Conservation (phyloP, 768 basidiomycete species). For the Sporobolomyces pararoseus region DNA sequence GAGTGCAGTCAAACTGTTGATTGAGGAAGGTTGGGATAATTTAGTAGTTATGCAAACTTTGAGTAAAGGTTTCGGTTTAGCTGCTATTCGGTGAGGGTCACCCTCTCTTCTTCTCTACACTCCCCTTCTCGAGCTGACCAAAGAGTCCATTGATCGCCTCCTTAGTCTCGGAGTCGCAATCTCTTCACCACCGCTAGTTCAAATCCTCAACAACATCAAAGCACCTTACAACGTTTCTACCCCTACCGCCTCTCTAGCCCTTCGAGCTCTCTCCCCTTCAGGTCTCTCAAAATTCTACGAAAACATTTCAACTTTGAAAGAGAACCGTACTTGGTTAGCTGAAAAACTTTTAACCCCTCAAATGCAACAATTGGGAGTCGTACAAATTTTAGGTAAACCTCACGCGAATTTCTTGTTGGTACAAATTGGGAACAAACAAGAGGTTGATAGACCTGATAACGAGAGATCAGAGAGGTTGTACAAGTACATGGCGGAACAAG, state of each 20-base stretch:
- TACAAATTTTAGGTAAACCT: slow-evolving; percentile 68
- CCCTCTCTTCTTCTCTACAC: too few species aligned
- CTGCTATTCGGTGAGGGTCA: slow-evolving; percentile 88
- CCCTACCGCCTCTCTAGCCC: slow-evolving; percentile 77
- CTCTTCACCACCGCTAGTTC: slow-evolving; percentile 83
- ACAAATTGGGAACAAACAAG: slow-evolving; percentile 56
- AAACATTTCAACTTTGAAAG: slow-evolving; percentile 59
- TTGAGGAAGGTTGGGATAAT: slow-evolving; percentile 73
- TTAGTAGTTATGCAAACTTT: slow-evolving; percentile 93
- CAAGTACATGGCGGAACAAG: slow-evolving; percentile 64
- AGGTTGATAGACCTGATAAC: slow-evolving; percentile 59
- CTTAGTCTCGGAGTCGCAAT: slow-evolving; percentile 80
- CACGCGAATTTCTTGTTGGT: slow-evolving; percentile 87
- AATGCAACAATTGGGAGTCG: slow-evolving; percentile 48
- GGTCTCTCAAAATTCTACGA: slow-evolving; percentile 61
- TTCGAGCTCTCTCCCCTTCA: slow-evolving; percentile 66
- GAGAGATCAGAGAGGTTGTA: slow-evolving; percentile 65
- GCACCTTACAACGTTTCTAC: slow-evolving; percentile 96
- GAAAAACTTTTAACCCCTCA: slow-evolving; percentile 50
- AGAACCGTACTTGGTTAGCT: slow-evolving; percentile 61
- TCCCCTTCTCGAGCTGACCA: too few species aligned
- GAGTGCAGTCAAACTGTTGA: slow-evolving; percentile 52
- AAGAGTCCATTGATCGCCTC: too few species aligned
- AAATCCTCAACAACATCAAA: slow-evolving; percentile 88
- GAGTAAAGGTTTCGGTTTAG: slow-evolving; percentile 92